Evolutionary conservation across 768 basidiomycete genomes (phyloP).

Genomic region (Rhodotorula sphaerocarpa): DNA sequence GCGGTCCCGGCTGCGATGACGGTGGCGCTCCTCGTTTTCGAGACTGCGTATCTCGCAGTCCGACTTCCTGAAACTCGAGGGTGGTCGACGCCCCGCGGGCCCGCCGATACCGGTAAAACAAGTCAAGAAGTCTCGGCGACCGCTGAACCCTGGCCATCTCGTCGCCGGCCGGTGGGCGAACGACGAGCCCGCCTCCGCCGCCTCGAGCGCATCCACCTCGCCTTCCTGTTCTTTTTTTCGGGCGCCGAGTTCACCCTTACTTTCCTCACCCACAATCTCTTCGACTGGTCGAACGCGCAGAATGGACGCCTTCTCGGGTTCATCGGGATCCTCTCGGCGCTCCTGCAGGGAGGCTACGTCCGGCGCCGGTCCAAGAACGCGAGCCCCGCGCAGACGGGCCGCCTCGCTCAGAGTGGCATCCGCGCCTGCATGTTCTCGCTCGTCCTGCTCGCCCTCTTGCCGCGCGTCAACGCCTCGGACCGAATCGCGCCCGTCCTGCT

Average conservation of each 20-base stretch:
- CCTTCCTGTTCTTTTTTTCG: conserved; percentile 83
- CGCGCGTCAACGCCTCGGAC: conserved; percentile 52
- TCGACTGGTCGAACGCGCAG: conserved; percentile 49
- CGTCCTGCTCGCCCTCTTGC: conserved; percentile 62
- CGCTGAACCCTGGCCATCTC: no score
- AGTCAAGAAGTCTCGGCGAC: no score
- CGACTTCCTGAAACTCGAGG: conserved; percentile 80
- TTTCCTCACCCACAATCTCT: conserved; percentile 83
- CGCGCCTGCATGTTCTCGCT: conserved; percentile 64
- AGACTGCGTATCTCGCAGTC: conserved; percentile 67
- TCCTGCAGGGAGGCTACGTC: conserved; percentile 86
- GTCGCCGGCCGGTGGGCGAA: neutral
- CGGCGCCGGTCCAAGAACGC: conserved; percentile 57
- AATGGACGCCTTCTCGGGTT: conserved; percentile 75
- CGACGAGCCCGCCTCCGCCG: conserved; percentile 48
- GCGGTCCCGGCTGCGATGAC: conserved; percentile 81
- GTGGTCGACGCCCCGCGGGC: conserved; percentile 54
- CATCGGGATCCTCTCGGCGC: conserved; percentile 71
- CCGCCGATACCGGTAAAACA: no score
- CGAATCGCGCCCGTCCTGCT: conserved; percentile 42
- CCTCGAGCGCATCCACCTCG: conserved; percentile 64
- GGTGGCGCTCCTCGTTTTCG: conserved; percentile 62
- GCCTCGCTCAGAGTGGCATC: conserved; percentile 75
- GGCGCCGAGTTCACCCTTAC: conserved; percentile 89
- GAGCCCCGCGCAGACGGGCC: conserved; percentile 65